phyloP scores from a whole-genome alignment of 2,329 filamentous ascomycete genomes.

The Didymella pinodella region DNA sequence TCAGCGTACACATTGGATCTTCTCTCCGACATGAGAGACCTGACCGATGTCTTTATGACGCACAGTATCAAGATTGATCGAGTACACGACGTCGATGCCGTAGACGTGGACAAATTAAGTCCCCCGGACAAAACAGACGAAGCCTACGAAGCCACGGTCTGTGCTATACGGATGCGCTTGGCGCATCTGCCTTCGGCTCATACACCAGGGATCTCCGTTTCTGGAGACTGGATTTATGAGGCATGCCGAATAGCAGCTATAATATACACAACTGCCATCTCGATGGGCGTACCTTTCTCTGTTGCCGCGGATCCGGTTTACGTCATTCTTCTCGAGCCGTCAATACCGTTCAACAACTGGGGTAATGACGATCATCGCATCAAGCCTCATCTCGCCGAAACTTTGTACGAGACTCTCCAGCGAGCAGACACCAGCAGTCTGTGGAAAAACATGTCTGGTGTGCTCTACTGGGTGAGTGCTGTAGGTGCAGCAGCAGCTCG shows the following conservation, averaged over 20 bases:
- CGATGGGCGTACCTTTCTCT: constrained; percentile 39
- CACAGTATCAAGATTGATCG: constrained; percentile 12
- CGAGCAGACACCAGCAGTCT: constrained; percentile 36
- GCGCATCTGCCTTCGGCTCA: constrained; percentile 35
- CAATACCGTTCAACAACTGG: not conserved
- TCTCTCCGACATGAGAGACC: constrained; percentile 43
- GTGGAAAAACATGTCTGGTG: constrained; percentile 46
- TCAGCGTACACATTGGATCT: constrained; percentile 34
- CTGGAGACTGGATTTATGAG: constrained; percentile 47
- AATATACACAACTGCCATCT: constrained; percentile 45
- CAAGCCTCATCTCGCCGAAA: constrained; percentile 28
- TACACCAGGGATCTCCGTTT: constrained; percentile 27
- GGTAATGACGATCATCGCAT: not conserved
- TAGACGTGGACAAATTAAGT: constrained; percentile 7
- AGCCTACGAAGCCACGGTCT: constrained; percentile 27
- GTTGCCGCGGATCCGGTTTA: constrained; percentile 31
- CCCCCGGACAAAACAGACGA: constrained; percentile 1
- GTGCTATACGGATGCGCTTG: constrained; percentile 30
- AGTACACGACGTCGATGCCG: constrained; percentile 8
- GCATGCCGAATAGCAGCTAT: constrained; percentile 45
- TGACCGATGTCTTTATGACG: constrained; percentile 42
- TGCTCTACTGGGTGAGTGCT: constrained; percentile 46
- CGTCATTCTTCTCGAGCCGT: not conserved
- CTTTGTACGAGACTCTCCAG: constrained; percentile 34
- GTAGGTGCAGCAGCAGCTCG: constrained; percentile 45